A percentile compares a stretch with the other conserved stretches of the same genome.
These are phyloP conservation scores for Lobosporangium transversale DNA, from an alignment of 192 early-diverging fungal species.

Conservation along the genomic window DNA sequence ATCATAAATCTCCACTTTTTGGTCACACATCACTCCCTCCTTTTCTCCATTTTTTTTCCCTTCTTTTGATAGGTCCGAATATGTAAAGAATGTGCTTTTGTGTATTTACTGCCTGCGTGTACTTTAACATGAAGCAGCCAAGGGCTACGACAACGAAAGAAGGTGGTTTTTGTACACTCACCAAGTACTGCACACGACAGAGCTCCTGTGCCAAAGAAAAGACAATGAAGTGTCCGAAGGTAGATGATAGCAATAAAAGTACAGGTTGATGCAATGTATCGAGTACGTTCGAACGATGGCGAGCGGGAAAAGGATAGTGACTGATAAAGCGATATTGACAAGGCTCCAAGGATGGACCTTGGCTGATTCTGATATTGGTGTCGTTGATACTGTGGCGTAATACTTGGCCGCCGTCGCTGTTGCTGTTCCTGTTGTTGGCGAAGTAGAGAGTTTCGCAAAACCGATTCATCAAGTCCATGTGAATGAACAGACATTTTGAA, in stretches of 20 bases:
- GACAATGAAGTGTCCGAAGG: conserved; percentile 46
- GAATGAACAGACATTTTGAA: no score
- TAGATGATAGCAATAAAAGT: conserved; percentile 53
- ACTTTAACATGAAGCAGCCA: no score
- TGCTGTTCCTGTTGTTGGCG: not conserved
- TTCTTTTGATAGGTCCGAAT: not conserved
- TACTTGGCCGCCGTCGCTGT: conserved; percentile 10
- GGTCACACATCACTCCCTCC: not conserved
- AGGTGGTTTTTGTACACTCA: conserved; percentile 11
- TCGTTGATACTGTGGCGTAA: not conserved
- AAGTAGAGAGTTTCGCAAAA: no score
- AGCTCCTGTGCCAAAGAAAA: conserved; percentile 50
- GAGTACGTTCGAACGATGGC: conserved; percentile 44
- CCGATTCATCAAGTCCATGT: no score
- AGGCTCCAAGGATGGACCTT: conserved; percentile 33
- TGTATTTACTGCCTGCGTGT: no score
- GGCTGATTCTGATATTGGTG: conserved; percentile 3
- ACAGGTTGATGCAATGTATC: conserved; percentile 48
- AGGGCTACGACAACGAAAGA: not conserved
- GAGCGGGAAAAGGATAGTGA: conserved; percentile 46
- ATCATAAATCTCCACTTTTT: not conserved
- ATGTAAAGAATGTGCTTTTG: no score
- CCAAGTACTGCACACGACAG: conserved; percentile 51
- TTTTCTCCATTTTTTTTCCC: not conserved
- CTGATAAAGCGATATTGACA: conserved; percentile 45